Evolutionary conservation across 306 rosid genomes (phyloP).

Genomic region (Bauhinia variegata): DNA sequence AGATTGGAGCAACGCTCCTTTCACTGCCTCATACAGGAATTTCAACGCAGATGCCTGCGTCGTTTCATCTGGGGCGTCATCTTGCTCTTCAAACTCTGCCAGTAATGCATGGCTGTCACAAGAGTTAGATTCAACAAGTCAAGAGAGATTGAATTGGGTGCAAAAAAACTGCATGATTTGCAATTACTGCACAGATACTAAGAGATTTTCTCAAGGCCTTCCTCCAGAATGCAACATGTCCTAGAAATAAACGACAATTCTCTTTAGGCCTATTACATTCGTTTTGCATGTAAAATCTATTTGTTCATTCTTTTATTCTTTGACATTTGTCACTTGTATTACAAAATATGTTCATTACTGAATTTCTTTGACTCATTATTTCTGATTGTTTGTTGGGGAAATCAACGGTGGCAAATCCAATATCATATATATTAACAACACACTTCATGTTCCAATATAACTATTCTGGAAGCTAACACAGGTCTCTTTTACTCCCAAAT

Average conservation of each 20-base stretch:
- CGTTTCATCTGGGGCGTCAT: slow-evolving; percentile 39
- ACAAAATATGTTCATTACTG: not conserved
- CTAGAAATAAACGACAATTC: not conserved
- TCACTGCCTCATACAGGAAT: slow-evolving; percentile 61
- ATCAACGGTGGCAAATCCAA: too few relatives aligned
- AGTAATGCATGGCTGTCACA: slow-evolving; percentile 50
- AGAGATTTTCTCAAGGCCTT: slow-evolving; percentile 62
- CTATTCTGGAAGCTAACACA: too few relatives aligned
- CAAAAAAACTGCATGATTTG: slow-evolving; percentile 67
- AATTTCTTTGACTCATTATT: too few relatives aligned
- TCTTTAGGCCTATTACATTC: not conserved
- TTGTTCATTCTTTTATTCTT: slow-evolving; percentile 1
- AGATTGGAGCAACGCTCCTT: slow-evolving; percentile 68
- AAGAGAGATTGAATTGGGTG: slow-evolving; percentile 52
- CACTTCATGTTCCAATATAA: too few relatives aligned
- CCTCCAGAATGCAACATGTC: slow-evolving; percentile 46
- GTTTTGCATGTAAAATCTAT: not conserved
- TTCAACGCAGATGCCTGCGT: slow-evolving; percentile 60
- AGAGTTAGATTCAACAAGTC: slow-evolving; percentile 48
- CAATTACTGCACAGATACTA: slow-evolving; percentile 55
- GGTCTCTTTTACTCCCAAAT: too few relatives aligned
- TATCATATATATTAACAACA: too few relatives aligned
- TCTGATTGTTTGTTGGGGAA: too few relatives aligned
- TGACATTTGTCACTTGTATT: not conserved
- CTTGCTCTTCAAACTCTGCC: slow-evolving; percentile 40